Evolutionary conservation across 2,329 filamentous ascomycete genomes (phyloP).

Genomic region (Aureobasidium sp.): DNA sequence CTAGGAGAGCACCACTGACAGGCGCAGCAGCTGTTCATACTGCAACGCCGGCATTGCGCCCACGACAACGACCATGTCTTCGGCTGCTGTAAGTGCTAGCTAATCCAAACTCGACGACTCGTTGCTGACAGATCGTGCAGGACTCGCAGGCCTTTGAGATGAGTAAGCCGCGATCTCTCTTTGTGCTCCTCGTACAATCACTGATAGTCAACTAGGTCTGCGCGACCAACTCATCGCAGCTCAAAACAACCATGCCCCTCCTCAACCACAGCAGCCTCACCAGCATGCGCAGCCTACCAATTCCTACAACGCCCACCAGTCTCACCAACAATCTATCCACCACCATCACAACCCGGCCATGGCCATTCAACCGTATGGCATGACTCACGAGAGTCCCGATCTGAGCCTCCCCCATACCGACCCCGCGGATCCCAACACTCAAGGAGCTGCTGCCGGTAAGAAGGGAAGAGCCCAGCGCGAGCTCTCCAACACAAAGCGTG

Average conservation of each 20-base stretch:
- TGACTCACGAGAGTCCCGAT: neutral
- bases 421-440: slow-evolving; percentile 15
- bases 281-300: slow-evolving; percentile 24
- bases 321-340: slow-evolving; percentile 29
- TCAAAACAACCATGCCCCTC: slow-evolving; percentile 37
- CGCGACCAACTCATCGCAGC: slow-evolving; percentile 56
- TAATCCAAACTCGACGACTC: neutral
- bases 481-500: slow-evolving; percentile 89
- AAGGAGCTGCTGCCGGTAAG: slow-evolving; percentile 40
- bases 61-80: slow-evolving; percentile 10
- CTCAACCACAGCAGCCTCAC: slow-evolving; percentile 29
- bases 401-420: neutral
- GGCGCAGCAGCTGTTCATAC: neutral
- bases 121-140: slow-evolving; percentile 17
- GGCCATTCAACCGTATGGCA: slow-evolving; percentile 11
- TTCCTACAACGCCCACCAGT: slow-evolving; percentile 36
- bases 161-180: slow-evolving; percentile 26
- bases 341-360: slow-evolving; percentile 25
- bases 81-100: slow-evolving; percentile 5
- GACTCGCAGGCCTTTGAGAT: slow-evolving; percentile 32
- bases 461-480: slow-evolving; percentile 75
- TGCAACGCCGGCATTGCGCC: neutral
- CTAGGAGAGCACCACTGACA: neutral
- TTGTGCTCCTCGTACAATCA: neutral
- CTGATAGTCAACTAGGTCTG: slow-evolving; percentile 41